Conservation (phyloP, 805 yeast species). For the Lachancea thermotolerans region DNA sequence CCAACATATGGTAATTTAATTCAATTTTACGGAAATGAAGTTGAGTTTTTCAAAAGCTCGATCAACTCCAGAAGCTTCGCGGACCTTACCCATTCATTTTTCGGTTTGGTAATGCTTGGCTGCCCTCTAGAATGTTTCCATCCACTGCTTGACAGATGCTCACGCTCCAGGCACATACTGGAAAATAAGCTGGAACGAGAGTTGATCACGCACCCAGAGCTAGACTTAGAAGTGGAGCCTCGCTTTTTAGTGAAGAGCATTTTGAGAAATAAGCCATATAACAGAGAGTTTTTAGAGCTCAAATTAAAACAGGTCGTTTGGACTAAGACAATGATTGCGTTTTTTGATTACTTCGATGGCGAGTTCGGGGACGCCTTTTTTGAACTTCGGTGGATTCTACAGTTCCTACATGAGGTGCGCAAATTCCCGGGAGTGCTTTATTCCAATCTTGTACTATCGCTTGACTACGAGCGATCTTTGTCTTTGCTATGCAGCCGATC, state of each 20-base stretch:
- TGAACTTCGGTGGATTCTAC: conserved; percentile 18
- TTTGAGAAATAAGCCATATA: conserved; percentile 4
- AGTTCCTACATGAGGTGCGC: conserved; percentile 14
- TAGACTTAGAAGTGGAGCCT: conserved; percentile 18
- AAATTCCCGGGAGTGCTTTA: conserved; percentile 1
- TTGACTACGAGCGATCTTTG: conserved; percentile 13
- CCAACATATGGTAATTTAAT: neutral
- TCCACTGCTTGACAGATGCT: neutral
- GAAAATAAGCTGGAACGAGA: conserved; percentile 9
- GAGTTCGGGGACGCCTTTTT: conserved; percentile 13
- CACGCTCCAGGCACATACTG: neutral
- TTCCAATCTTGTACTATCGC: conserved; percentile 1
- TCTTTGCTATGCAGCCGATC: conserved; percentile 13
- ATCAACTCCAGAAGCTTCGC: neutral
- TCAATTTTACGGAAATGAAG: neutral
- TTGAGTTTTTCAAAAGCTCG: neutral
- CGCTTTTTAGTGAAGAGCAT: conserved; percentile 14
- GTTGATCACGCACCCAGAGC: conserved; percentile 14
- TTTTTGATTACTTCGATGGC: conserved; percentile 10
- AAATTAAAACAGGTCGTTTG: conserved; percentile 7
- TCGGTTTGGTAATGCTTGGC: conserved; percentile 5
- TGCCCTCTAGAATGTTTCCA: conserved; percentile 4
- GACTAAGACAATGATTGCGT: conserved; percentile 6
- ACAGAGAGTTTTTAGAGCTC: neutral
- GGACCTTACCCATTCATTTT: conserved; percentile 1